Conservation (phyloP, 208 protist species). For the Eutreptiella sp. region DNA sequence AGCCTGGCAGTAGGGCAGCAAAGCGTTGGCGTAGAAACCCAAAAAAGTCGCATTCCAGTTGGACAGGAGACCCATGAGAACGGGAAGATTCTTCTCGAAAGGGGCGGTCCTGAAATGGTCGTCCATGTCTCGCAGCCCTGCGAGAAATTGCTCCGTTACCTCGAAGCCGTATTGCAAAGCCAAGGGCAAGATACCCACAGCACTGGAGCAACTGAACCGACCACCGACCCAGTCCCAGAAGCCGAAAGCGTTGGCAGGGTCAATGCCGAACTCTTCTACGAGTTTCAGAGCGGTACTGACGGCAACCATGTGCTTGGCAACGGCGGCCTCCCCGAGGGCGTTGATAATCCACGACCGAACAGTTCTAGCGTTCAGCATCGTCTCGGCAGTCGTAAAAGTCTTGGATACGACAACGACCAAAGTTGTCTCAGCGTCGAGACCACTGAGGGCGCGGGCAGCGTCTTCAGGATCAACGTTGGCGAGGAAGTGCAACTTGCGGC, state of each 20-base stretch:
- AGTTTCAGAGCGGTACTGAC: conserved; percentile 86
- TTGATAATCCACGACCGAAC: conserved; percentile 74
- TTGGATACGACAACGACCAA: conserved; percentile 95
- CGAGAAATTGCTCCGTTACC: conserved; percentile 85
- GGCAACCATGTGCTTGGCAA: conserved; percentile 94
- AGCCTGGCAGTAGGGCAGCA: conserved; percentile 97
- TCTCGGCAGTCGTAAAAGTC: conserved; percentile 95
- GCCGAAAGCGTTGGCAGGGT: conserved; percentile 91
- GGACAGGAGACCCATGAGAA: conserved; percentile 85
- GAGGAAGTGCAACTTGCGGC: too few species aligned
- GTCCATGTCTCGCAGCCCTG: conserved; percentile 70
- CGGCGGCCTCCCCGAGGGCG: conserved; percentile 43
- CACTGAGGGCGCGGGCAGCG: conserved; percentile 74
- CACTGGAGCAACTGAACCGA: conserved; percentile 92
- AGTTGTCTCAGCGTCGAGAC: conserved; percentile 81
- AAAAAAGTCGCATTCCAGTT: conserved; percentile 96
- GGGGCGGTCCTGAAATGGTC: conserved; percentile 62
- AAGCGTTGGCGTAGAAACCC: conserved; percentile 80
- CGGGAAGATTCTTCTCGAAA: conserved; percentile 74
- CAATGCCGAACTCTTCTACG: conserved; percentile 87
- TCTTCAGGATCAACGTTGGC: conserved; percentile 95
- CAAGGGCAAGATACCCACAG: conserved; percentile 84
- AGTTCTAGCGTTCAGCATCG: conserved; percentile 87
- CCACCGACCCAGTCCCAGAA: conserved; percentile 98
- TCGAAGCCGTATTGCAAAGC: conserved; percentile 88